Base-by-base conservation (phyloP, 768 basidiomycete genomes). In the Glaciozyma martinii region DNA sequence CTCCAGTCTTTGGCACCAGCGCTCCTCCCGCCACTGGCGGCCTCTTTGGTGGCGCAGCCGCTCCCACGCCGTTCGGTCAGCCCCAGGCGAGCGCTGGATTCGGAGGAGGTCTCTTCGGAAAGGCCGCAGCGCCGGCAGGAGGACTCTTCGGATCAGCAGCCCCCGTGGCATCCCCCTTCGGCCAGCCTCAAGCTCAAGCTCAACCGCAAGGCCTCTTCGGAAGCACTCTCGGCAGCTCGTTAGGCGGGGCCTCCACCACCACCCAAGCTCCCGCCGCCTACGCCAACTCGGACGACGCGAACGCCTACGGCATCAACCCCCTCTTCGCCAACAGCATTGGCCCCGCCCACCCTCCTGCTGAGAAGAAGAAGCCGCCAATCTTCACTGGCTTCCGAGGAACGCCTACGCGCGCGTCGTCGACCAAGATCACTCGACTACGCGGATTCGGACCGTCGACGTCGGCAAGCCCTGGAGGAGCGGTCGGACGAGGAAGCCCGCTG, bases 201-300 rank as follows among this genome's bases (percentile, higher is more conserved):
- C 70, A 69, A 63, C 68, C 66, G 40, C 52, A 44, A 29, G 53
- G 62, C 44, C 69, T 66, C 33, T 72, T 75, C 66, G 67, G 71
- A 53, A 50, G 33, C 74, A 69, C 29, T 77, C 74, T 70, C 77
- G 76, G 59, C 78, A 79, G 62, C 66, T 73, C 65, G 52, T 72
- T 61, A 63, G 75, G 62, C 70, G 73, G 63, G 73, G 71, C 53
- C 60, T 55, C 52, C 23, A 56, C 63, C 43, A 55, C 42, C 15
- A 25, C 55, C 15, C 76, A 78, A 60, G 83, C 84, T 76, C 84
- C 83, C 44, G 68, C 72, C 42, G 76, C 81, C 0, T 78, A 94
- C 60, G 87, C 86, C 13, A 88, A 90, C 2, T 92, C 92, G 25
- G 89, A 97, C 73, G 86, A 88, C 32, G 88, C 93, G 75, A 79